Evolutionary conservation across 2,329 filamentous ascomycete species (phyloP), one percentile per base, ranked within the genome.

Genomic region (Blastomyces silverae): DNA sequence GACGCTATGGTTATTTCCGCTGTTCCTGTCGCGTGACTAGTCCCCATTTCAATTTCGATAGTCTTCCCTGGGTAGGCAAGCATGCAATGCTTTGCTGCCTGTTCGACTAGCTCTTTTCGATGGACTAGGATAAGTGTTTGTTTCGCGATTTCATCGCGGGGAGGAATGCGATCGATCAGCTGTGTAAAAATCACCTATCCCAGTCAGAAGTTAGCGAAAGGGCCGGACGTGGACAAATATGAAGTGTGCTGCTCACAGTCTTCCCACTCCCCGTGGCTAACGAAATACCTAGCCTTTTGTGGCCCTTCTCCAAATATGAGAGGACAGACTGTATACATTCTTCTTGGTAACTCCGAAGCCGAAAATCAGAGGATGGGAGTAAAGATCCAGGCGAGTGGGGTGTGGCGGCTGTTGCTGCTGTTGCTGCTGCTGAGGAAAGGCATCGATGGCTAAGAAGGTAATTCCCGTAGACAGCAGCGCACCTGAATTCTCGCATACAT

Each of bases 1-100:
- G 93, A 97, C 56, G 93, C 94, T 62, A 99, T 84, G 10, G 93
- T 97, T 70, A 99, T 97, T 76, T 99, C 93, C 64, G 92, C 93
- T 0, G 79, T 77, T 7, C 93, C 93, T 3, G 87, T 88, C 1
- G 93, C 90, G 70, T 89, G 87, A 59, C 85, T 79, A 56, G 83
- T 84, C 44, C 89, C 92, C 92, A 97, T 96, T 75, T 99, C 94
- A 64, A 99, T 87, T 67, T 97, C 93, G 55, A 97, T 86, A 3
- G 76, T 85, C 74, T 91, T 91, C 53, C 85, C 77, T 0, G 93
- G 93, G 71, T 99, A 97, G 3, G 90, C 86, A 66, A 83, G 83
- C 53, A 81, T 83, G 75, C 94, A 97, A 76, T 99, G 94, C 3
- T 84, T 83, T 11, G 91, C 91, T 3, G 94, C 94, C 78, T 99